Base-by-base conservation (phyloP, 257 asterid species). In the Fraxinus anomala region DNA sequence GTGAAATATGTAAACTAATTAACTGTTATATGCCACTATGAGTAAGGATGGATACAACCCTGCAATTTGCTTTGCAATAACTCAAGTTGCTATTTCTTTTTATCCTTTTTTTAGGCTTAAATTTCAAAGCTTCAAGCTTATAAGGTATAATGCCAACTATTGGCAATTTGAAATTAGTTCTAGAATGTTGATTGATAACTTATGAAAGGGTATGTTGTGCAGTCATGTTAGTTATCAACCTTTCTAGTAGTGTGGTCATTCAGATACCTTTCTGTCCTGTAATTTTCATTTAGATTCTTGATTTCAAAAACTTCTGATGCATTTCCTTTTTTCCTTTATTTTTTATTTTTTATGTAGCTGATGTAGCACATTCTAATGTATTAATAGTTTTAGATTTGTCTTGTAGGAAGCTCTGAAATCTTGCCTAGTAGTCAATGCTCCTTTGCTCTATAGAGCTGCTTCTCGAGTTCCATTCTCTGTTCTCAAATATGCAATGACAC, bases 401-500 rank as follows among this genome's bases (percentile, higher is more conserved):
- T 77, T 83, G 76, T 84, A 95, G 99, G 97, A 96, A 82, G 89
- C 93, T 84, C 80, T 92, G 82, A 89, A 93, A 81, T 86, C 93
- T 73, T 96, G 98, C 79, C 97, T 85, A 70, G 84, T 92, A 56
- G 98, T 92, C 84, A 96, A 96, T 89, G 99, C 99, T 76, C 98
- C 99, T 86, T 89, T 93, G 86, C 89, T 96, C 68, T 93, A 89
- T 86, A 89, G 99, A 91, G 91, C 98, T 85, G 91, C 98, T 73
- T 86, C 83, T 77, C 91, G 76, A 80, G 97, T 96, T 77, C 99
- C 99, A 47, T 93, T 91, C 86, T 96, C 99, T 73, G 86, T 93
- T 80, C 96, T 96, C 84, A 96, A 96, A 77, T 96, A 96, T 70
- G 99, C 98, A 74, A 93, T 96, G 98, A 96, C 99, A 79, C 97